These are phyloP conservation scores for Marsdenia floribunda DNA, from an alignment of 257 asterid genomes.

Conservation along the genomic window DNA sequence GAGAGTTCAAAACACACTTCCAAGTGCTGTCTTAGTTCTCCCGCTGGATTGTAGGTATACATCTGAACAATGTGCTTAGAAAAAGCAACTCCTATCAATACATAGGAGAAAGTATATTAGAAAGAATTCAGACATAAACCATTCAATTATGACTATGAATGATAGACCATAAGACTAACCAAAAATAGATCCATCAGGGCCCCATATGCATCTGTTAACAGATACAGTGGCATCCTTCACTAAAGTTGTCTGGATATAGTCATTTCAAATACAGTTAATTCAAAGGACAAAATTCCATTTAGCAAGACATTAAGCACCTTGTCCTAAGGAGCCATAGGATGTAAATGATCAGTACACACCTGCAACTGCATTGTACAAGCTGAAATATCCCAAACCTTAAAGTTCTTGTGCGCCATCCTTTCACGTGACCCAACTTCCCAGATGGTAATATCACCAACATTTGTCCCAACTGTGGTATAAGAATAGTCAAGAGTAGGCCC, in stretches of 20 bases:
- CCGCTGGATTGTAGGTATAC: constrained; percentile 71
- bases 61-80: constrained; percentile 92
- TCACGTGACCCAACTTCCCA: constrained; percentile 98
- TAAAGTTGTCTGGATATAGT: constrained; percentile 62
- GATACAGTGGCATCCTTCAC: constrained; percentile 85
- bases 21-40: constrained; percentile 79
- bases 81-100: constrained; percentile 70
- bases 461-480: constrained; percentile 78
- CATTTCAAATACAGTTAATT: constrained; percentile 9
- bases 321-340: constrained; percentile 9
- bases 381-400: constrained; percentile 88
- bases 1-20: constrained; percentile 43
- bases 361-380: constrained; percentile 85
- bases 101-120: constrained; percentile 15
- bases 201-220: constrained; percentile 93
- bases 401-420: constrained; percentile 74
- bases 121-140: background rate
- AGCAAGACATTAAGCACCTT: background rate
- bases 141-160: background rate
- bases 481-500: constrained; percentile 4
- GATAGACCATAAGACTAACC: constrained; percentile 16
- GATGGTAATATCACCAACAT: constrained; percentile 94
- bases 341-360: constrained; percentile 42
- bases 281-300: background rate
- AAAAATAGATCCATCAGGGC: constrained; percentile 91